phyloP scores from a whole-genome alignment of 2,329 filamentous ascomycete genomes.

The Neurospora crassa region DNA sequence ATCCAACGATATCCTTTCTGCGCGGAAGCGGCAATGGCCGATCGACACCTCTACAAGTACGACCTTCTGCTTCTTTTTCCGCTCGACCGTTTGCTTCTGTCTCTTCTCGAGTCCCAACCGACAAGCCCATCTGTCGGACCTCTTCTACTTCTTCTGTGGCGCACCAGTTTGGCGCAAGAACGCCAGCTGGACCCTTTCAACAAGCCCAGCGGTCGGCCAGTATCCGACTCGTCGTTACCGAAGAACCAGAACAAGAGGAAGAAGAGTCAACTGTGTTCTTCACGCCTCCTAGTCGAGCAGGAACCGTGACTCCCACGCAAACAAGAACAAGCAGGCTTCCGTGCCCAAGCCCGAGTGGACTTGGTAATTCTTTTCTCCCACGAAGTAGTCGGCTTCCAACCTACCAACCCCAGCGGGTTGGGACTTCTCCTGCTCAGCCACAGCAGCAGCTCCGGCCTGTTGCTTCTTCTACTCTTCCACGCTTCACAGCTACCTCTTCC shows the following conservation, averaged over 20 bases:
- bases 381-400: background rate
- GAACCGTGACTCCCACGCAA: background rate
- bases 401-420: background rate
- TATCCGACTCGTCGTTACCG: background rate
- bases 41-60: slow-evolving; percentile 60
- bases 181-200: background rate
- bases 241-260: background rate
- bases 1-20: slow-evolving; percentile 46
- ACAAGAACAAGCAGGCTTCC: background rate
- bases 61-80: slow-evolving; percentile 28
- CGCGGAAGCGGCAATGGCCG: background rate
- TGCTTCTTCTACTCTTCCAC: background rate
- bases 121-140: background rate
- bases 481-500: background rate
- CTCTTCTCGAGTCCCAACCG: background rate
- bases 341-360: background rate
- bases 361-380: background rate
- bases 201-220: background rate
- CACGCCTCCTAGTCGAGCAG: background rate
- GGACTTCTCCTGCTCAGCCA: background rate
- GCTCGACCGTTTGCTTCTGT: slow-evolving; percentile 29
- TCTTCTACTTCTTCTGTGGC: background rate
- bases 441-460: background rate
- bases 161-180: background rate
- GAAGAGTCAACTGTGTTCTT: background rate